A percentile compares a stretch with the other conserved stretches of the same genome.
Conservation (phyloP, 176 grass and related monocot species). For the Cenchrus purpureus region DNA sequence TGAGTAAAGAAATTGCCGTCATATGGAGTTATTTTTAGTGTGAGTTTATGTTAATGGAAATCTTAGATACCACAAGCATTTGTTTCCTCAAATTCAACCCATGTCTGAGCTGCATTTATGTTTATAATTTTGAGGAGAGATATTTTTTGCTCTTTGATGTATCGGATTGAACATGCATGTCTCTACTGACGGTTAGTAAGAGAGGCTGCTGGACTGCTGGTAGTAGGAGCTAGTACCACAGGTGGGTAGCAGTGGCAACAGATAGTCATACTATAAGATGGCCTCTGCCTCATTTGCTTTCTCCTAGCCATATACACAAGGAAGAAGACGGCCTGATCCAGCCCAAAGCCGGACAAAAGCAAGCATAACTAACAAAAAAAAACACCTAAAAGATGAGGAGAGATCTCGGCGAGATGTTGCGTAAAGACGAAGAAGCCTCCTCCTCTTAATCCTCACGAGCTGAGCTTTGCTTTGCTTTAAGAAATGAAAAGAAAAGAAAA, state of each 20-base stretch:
- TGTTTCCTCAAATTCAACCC: neutral
- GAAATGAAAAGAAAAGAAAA: neutral
- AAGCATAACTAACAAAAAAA: neutral
- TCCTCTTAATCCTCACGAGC: neutral
- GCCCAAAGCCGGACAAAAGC: no score
- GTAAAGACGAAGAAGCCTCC: constrained; percentile 4
- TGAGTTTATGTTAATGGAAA: neutral
- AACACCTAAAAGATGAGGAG: no score
- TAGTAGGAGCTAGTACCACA: no score
- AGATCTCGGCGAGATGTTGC: constrained; percentile 3
- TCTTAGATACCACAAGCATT: neutral
- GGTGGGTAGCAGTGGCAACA: no score
- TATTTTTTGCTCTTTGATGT: neutral
- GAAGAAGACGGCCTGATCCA: no score
- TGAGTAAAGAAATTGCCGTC: neutral
- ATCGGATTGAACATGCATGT: no score
- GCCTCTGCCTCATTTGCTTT: no score
- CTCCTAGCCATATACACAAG: no score
- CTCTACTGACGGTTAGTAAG: no score
- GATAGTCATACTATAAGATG: no score
- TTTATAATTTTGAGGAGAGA: neutral
- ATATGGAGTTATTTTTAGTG: neutral
- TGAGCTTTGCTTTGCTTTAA: neutral
- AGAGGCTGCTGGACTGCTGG: no score
- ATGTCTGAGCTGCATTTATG: neutral